Percentiles rank a stretch among this genome's conserved stretches.
phyloP scores from a whole-genome alignment of 805 yeast species.

The Teunomyces barrocoloradensis region DNA sequence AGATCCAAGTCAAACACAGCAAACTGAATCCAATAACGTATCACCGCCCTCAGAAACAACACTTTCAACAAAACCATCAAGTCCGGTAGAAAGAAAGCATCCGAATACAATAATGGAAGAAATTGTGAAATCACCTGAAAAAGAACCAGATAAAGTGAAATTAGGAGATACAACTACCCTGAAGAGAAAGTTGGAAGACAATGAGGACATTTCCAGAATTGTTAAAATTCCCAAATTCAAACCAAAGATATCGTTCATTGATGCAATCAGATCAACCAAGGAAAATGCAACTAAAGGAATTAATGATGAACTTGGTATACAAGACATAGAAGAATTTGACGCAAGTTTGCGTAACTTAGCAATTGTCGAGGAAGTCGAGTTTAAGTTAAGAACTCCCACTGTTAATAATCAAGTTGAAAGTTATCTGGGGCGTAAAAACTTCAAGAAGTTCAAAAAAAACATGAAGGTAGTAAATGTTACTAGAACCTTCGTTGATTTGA shows the following conservation, averaged over 20 bases:
- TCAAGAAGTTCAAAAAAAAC: constrained; percentile 34
- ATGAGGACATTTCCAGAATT: background rate
- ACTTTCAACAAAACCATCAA: background rate
- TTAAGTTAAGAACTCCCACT: constrained; percentile 13
- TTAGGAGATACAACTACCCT: background rate
- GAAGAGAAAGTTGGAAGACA: background rate
- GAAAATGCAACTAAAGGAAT: constrained; percentile 18
- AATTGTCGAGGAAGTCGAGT: constrained; percentile 28
- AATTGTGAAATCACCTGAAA: background rate
- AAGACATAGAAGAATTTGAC: constrained; percentile 25
- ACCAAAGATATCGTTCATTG: constrained; percentile 19
- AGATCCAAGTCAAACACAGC: background rate
- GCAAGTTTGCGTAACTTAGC: constrained; percentile 27
- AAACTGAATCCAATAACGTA: background rate
- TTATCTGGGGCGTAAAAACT: constrained; percentile 36
- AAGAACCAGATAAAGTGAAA: background rate
- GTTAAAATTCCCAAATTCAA: constrained; percentile 2
- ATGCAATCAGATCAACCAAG: constrained; percentile 30
- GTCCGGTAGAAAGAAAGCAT: background rate
- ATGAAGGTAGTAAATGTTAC: constrained; percentile 19
- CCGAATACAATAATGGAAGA: background rate
- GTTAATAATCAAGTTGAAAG: constrained; percentile 6
- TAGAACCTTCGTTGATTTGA: constrained; percentile 29
- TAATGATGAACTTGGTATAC: constrained; percentile 26
- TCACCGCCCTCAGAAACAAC: background rate